A percentile compares a stretch with the other conserved stretches of the same genome.
Evolutionary conservation across 192 early-diverging fungal species (phyloP).

Genomic region (Coemansia sp.): DNA sequence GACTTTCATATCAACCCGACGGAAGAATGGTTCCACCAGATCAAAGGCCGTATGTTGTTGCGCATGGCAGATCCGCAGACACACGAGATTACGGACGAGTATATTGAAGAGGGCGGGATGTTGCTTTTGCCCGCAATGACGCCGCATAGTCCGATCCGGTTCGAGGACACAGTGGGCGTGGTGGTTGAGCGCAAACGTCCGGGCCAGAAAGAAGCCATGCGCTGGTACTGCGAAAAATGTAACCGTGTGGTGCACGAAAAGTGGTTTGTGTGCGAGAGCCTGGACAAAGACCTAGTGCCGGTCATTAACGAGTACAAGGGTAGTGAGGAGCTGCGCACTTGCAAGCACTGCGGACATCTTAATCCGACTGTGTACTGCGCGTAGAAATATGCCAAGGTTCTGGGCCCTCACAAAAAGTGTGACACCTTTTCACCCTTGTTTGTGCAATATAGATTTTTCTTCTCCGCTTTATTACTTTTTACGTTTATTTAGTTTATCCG

Average conservation of each 20-base stretch:
- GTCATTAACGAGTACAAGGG: constrained; percentile 83
- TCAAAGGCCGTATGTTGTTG: constrained; percentile 91
- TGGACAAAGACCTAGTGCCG: constrained; percentile 88
- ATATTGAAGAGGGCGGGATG: constrained; percentile 94
- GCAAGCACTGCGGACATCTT: constrained; percentile 67
- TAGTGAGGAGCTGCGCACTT: constrained; percentile 69
- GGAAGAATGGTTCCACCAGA: constrained; percentile 98
- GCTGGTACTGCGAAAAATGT: constrained; percentile 96
- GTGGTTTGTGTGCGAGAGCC: constrained; percentile 84
- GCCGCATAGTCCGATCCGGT: constrained; percentile 95
- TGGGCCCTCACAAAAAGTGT: not conserved
- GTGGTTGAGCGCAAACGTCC: constrained; percentile 89
- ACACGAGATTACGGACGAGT: constrained; percentile 72
- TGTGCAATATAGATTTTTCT: not conserved
- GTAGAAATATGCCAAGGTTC: not conserved
- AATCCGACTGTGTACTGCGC: constrained; percentile 49
- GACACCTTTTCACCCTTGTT: too few species aligned
- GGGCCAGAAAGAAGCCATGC: constrained; percentile 73
- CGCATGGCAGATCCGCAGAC: constrained; percentile 75
- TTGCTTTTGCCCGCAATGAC: constrained; percentile 86
- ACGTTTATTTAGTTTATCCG: not conserved
- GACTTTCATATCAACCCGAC: constrained; percentile 98
- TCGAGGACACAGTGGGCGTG: constrained; percentile 92
- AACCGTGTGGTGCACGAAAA: constrained; percentile 82
- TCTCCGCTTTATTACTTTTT: not conserved